A percentile compares a stretch with the other conserved stretches of the same genome.
phyloP scores from a whole-genome alignment of 495 filamentous ascomycete genomes.

The Trichocladium antarcticum region DNA sequence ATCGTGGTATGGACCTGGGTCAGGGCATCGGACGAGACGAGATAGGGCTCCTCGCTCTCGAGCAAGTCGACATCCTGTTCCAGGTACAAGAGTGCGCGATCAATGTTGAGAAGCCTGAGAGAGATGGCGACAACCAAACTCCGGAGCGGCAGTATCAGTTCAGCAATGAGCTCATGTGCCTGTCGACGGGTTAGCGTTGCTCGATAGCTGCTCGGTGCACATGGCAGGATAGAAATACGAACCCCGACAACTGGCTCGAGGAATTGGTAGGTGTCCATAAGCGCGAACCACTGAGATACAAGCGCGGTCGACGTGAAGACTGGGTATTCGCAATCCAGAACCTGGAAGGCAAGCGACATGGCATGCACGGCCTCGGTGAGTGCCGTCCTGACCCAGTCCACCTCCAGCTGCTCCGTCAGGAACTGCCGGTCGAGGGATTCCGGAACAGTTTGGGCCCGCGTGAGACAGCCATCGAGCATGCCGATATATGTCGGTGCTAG shows the following conservation, averaged over 20 bases:
- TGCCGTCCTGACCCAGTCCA: conserved; percentile 50
- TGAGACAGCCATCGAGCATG: conserved; percentile 28
- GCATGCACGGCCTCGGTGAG: conserved; percentile 60
- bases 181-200: background rate
- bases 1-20: conserved; percentile 55
- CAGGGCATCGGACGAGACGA: conserved; percentile 50
- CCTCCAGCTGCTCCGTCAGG: conserved; percentile 41
- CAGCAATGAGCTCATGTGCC: conserved; percentile 34
- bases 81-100: conserved; percentile 36
- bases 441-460: conserved; percentile 21
- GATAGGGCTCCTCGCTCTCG: conserved; percentile 44
- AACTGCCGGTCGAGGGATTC: conserved; percentile 19
- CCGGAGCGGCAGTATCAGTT: conserved; percentile 51
- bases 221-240: conserved; percentile 18
- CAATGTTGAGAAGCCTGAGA: conserved; percentile 60
- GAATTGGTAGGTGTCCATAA: conserved; percentile 56
- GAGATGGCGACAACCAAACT: conserved; percentile 62
- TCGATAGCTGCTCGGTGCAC: background rate
- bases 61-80: conserved; percentile 30
- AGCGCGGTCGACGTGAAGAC: conserved; percentile 49
- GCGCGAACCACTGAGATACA: conserved; percentile 56
- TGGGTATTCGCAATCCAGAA: conserved; percentile 46
- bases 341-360: conserved; percentile 60
- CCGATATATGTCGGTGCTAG: conserved; percentile 33
- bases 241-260: conserved; percentile 47